These are phyloP conservation scores for Stemphylium lycopersici DNA, from an alignment of 2,329 filamentous ascomycete species.

Conservation along the genomic window DNA sequence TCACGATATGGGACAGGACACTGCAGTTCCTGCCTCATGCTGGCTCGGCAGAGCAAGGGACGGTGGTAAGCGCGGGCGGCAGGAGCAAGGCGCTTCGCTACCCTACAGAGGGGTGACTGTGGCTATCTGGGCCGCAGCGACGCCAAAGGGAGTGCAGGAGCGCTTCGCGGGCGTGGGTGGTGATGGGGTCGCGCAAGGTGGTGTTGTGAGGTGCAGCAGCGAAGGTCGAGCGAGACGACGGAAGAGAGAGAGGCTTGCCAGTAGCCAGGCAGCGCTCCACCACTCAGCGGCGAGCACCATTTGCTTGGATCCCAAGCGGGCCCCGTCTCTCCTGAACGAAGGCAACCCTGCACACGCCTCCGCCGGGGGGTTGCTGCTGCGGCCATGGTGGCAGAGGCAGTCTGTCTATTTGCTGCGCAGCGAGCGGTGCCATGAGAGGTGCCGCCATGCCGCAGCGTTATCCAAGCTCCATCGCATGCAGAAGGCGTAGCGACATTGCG, in stretches of 20 bases:
- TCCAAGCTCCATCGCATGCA: neutral
- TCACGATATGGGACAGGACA: conserved; percentile 48
- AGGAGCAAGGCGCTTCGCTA: conserved; percentile 33
- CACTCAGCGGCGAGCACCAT: conserved; percentile 28
- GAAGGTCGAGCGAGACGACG: conserved; percentile 21
- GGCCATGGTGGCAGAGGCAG: neutral
- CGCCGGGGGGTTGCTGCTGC: neutral
- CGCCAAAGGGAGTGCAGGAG: conserved; percentile 17
- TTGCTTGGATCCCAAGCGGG: conserved; percentile 20
- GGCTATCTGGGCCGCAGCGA: conserved; percentile 13
- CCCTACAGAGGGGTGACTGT: conserved; percentile 9
- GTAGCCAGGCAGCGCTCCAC: conserved; percentile 18
- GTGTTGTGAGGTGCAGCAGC: conserved; percentile 15
- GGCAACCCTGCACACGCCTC: conserved; percentile 24
- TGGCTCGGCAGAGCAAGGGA: conserved; percentile 39
- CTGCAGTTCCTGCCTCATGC: conserved; percentile 49
- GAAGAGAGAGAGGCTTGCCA: conserved; percentile 26
- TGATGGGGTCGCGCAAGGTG: conserved; percentile 11
- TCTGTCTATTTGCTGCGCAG: too few species aligned
- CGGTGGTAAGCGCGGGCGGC: conserved; percentile 13
- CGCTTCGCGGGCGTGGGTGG: conserved; percentile 17
- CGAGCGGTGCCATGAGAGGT: too few species aligned
- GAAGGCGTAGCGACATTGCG: neutral
- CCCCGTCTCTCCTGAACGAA: conserved; percentile 25
- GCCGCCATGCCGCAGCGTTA: too few species aligned